These are phyloP conservation scores for Diplodia sapinea DNA, from an alignment of 2,329 filamentous ascomycete species.

Conservation along the genomic window DNA sequence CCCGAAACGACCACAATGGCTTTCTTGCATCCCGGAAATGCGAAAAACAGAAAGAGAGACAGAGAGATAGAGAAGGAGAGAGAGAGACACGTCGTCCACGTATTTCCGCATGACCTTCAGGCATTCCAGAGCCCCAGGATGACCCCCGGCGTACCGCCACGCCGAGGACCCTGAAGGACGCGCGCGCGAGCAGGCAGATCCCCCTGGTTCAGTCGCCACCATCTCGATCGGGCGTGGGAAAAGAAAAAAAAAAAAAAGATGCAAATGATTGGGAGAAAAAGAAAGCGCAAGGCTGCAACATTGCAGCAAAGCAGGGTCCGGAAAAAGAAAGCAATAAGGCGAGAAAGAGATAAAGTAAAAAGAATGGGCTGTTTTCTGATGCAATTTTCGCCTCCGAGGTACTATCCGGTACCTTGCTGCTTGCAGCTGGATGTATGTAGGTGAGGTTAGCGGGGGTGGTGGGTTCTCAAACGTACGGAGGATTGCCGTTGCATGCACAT, in stretches of 20 bases:
- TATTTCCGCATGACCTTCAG: background rate
- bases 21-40: no score
- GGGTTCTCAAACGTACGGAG: background rate
- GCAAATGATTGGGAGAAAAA: background rate
- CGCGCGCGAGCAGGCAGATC: background rate
- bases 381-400: no score
- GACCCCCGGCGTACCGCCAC: no score
- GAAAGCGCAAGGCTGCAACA: background rate
- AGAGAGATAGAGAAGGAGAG: background rate
- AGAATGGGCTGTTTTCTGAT: background rate
- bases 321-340: background rate
- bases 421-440: background rate
- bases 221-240: background rate
- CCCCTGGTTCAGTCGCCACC: background rate
- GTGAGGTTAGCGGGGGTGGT: background rate
- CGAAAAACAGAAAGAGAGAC: no score
- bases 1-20: no score
- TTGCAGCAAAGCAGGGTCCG: no score
- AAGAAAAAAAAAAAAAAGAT: no score
- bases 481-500: background rate
- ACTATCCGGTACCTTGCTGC: background rate
- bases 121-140: background rate
- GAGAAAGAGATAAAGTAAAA: background rate
- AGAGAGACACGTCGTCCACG: background rate
- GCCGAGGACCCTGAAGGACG: background rate